These are phyloP conservation scores for Solanum virginianum DNA, from an alignment of 257 asterid species.

Conservation along the genomic window DNA sequence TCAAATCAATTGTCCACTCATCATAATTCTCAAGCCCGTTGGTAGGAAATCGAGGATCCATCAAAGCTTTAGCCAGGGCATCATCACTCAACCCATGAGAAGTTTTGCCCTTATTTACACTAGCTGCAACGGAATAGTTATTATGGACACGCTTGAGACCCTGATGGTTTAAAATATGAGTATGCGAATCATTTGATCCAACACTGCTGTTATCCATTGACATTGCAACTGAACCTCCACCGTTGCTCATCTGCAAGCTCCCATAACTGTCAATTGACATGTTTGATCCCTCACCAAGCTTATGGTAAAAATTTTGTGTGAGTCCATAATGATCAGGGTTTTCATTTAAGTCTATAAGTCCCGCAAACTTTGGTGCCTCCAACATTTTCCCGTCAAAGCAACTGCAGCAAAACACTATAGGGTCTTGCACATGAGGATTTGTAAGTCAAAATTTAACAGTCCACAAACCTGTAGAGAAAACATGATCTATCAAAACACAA, in stretches of 20 bases:
- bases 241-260: slow-evolving; percentile 83
- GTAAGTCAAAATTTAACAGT: slow-evolving; percentile 14
- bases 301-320: slow-evolving; percentile 66
- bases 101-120: slow-evolving; percentile 58
- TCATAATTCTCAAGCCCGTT: slow-evolving; percentile 85
- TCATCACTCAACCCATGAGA: slow-evolving; percentile 69
- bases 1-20: slow-evolving; percentile 88
- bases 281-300: slow-evolving; percentile 83
- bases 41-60: slow-evolving; percentile 76
- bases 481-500: too few species aligned
- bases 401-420: slow-evolving; percentile 4
- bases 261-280: slow-evolving; percentile 83
- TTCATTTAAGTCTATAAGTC: slow-evolving; percentile 60
- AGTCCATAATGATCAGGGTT: slow-evolving; percentile 62
- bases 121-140: slow-evolving; percentile 68
- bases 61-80: slow-evolving; percentile 84
- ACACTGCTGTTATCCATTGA: slow-evolving; percentile 84
- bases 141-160: slow-evolving; percentile 74
- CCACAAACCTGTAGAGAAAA: background rate
- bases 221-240: slow-evolving; percentile 95
- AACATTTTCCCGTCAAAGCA: slow-evolving; percentile 33
- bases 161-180: slow-evolving; percentile 73
- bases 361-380: slow-evolving; percentile 72
- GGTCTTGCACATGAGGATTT: slow-evolving; percentile 33
- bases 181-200: slow-evolving; percentile 77